phyloP scores from a whole-genome alignment of 352 stramenopile species.

The Pythium rhizo-oryzae region DNA sequence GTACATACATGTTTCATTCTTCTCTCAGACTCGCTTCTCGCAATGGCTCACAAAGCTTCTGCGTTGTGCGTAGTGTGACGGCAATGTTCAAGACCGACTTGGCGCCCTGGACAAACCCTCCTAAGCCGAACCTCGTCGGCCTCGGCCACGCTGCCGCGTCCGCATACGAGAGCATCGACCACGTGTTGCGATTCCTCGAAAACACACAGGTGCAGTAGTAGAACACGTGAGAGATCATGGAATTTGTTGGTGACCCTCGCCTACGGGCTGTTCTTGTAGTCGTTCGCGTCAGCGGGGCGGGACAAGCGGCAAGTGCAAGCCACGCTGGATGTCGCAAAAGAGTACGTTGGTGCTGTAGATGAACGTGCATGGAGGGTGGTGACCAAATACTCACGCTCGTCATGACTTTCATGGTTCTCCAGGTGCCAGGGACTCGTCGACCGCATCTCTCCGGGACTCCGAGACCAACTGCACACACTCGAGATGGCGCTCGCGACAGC shows the following conservation, averaged over 20 bases:
- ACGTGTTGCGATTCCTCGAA: slow-evolving; percentile 43
- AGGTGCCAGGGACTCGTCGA: slow-evolving; percentile 44
- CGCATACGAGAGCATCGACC: slow-evolving; percentile 35
- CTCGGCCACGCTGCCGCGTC: slow-evolving; percentile 33
- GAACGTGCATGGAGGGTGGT: not conserved
- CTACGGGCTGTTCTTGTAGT: slow-evolving; percentile 4
- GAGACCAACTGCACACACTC: slow-evolving; percentile 39
- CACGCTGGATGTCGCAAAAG: slow-evolving; percentile 33
- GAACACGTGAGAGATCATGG: no score
- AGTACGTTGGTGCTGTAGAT: slow-evolving; percentile 30
- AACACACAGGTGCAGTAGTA: slow-evolving; percentile 43
- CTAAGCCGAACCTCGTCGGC: slow-evolving; percentile 29
- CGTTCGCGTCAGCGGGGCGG: slow-evolving; percentile 20
- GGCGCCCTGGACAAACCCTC: slow-evolving; percentile 26
- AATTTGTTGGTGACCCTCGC: no score
- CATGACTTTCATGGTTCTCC: not conserved
- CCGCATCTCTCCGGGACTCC: slow-evolving; percentile 36
- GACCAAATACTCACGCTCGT: not conserved
- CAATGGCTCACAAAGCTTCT: not conserved
- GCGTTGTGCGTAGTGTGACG: slow-evolving; percentile 25
- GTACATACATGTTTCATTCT: slow-evolving; percentile 19
- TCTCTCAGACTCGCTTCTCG: not conserved
- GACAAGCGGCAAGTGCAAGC: slow-evolving; percentile 29
- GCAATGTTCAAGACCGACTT: slow-evolving; percentile 38
- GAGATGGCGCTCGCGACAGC: slow-evolving; percentile 30